A percentile compares a stretch with the other conserved stretches of the same genome.
Conservation (phyloP, 2,329 filamentous ascomycete species). For the Gremmenia infestans region DNA sequence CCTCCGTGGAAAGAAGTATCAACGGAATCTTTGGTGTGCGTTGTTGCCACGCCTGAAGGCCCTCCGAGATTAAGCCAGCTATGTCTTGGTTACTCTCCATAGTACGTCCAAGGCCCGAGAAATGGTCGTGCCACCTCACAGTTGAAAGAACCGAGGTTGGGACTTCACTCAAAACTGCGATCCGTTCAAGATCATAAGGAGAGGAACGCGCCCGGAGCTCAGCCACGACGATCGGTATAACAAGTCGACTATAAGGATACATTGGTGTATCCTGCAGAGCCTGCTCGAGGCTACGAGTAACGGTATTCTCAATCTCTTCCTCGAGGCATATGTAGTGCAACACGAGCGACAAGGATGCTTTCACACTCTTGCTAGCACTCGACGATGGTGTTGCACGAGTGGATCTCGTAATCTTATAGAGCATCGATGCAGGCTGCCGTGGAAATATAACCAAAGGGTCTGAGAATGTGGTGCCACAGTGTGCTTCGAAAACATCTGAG, state of each 20-base stretch:
- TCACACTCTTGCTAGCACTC: constrained; percentile 28
- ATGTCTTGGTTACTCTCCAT: constrained; percentile 24
- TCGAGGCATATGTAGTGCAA: constrained; percentile 73
- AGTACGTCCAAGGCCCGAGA: constrained; percentile 43
- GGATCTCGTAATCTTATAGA: constrained; percentile 68
- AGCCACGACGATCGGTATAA: constrained; percentile 40
- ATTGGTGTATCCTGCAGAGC: constrained; percentile 39
- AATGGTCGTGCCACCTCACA: constrained; percentile 44
- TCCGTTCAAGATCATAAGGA: constrained; percentile 51
- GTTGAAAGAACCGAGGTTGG: constrained; percentile 43
- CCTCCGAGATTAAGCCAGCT: constrained; percentile 19
- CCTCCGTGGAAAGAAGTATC: constrained; percentile 17
- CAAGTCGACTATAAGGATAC: constrained; percentile 42
- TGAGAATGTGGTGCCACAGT: constrained; percentile 50
- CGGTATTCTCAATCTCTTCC: constrained; percentile 58
- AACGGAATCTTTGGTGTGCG: constrained; percentile 22
- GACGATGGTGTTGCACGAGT: constrained; percentile 34
- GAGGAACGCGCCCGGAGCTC: constrained; percentile 42
- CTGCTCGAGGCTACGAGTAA: constrained; percentile 40
- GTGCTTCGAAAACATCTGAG: constrained; percentile 63
- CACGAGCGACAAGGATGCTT: constrained; percentile 54
- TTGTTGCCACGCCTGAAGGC: constrained; percentile 25
- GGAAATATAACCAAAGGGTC: constrained; percentile 64
- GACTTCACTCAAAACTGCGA: constrained; percentile 48
- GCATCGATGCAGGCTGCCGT: constrained; percentile 72